These are phyloP conservation scores for Coemansia guatemalensis DNA, from an alignment of 192 early-diverging fungal genomes.

Conservation along the genomic window DNA sequence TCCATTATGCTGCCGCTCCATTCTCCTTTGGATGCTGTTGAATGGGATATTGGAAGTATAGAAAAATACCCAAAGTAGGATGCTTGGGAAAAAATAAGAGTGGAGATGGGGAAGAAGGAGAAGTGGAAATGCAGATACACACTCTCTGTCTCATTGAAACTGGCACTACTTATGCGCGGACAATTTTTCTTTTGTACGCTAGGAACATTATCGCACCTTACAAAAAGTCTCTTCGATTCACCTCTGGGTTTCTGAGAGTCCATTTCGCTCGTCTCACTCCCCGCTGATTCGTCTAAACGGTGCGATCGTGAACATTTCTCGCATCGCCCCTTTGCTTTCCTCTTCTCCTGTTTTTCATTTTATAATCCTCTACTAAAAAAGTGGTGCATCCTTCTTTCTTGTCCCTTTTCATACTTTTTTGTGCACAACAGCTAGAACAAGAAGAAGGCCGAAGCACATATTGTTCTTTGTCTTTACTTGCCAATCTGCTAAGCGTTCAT, in stretches of 20 bases:
- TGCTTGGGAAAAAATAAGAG: background rate
- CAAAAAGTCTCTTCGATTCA: background rate
- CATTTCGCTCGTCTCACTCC: background rate
- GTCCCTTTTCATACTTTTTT: too few relatives aligned
- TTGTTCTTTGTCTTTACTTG: too few relatives aligned
- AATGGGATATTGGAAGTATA: background rate
- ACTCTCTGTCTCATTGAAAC: background rate
- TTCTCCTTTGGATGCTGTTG: background rate
- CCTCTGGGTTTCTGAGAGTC: background rate
- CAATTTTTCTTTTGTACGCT: background rate
- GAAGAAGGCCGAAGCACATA: too few relatives aligned
- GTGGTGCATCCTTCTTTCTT: background rate
- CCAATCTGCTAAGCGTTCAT: too few relatives aligned
- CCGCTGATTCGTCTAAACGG: background rate
- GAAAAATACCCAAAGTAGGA: background rate
- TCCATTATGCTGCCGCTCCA: slow-evolving; percentile 1
- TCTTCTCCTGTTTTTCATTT: background rate
- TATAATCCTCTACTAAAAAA: background rate
- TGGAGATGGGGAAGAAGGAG: background rate
- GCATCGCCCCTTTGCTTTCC: background rate
- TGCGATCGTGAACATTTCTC: background rate
- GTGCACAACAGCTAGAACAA: too few relatives aligned
- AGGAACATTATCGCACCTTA: background rate
- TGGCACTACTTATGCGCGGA: background rate
- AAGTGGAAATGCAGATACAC: too few relatives aligned